Base-by-base conservation (phyloP, 2,329 filamentous ascomycete genomes). In the Ceratocystis lukuohia region DNA sequence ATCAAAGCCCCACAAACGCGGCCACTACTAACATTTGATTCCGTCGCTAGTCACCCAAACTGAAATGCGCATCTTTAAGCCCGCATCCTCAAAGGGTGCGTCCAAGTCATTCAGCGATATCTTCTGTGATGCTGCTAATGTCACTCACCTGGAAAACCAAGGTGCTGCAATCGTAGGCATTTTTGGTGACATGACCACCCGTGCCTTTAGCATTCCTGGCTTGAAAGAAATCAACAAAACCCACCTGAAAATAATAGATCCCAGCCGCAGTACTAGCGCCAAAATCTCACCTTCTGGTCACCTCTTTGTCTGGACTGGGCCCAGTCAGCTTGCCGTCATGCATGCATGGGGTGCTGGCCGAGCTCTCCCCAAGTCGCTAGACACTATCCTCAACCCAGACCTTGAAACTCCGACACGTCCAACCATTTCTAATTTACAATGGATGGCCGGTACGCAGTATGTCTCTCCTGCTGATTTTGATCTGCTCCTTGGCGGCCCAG, bases 391-490 rank as follows among this genome's bases (percentile, higher is more conserved):
- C 75, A 96, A 97, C 73, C 86, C 89, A 0, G 80, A 88, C 67
- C 82, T 89, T 0, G 73, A 82, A 17, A 82, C 88, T 25, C 93
- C 92, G 1, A 82, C 90, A 12, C 85, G 94, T 1, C 94, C 94
- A 0, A 96, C 91, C 0, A 99, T 99, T 68, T 95, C 89, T 22
- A 96, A 95, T 72, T 76, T 99, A 46, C 91, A 97, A 76, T 99
- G 94, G 94, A 91, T 99, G 64, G 88, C 91, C 0, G 94, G 94
- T 3, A 97, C 93, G 1, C 93, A 96, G 75, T 88, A 95, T 71
- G 83, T 99, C 59, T 91, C 90, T 1, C 88, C 90, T 0, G 81
- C 86, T 1, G 94, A 99, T 72, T 85, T 99, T 72, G 94, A 97
- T 72, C 77, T 96, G 1, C 79, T 99, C 1, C 94, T 99, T 68